Conservation (phyloP, 768 basidiomycete genomes). For the Pleurotus salmoneostramineus region DNA sequence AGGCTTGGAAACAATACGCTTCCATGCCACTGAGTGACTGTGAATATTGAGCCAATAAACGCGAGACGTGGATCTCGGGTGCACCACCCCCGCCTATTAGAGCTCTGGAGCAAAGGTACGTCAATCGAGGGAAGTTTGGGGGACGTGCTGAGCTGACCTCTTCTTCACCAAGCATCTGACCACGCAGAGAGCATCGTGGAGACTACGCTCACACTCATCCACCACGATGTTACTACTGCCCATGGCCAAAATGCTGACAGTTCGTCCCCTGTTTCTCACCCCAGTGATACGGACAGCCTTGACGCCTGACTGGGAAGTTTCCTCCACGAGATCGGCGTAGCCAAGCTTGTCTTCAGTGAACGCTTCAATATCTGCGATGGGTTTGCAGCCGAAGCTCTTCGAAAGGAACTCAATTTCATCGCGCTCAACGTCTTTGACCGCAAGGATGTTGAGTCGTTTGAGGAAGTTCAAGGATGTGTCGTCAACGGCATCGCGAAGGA, state of each 20-base stretch:
- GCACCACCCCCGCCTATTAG: slow-evolving; percentile 96
- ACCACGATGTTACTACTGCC: slow-evolving; percentile 90
- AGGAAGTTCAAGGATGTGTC: slow-evolving; percentile 97
- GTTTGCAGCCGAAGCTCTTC: slow-evolving; percentile 93
- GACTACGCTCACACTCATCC: slow-evolving; percentile 94
- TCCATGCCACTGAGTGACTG: slow-evolving; percentile 97
- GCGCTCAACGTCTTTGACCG: slow-evolving; percentile 95
- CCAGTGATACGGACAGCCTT: slow-evolving; percentile 95
- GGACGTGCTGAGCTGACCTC: slow-evolving; percentile 50
- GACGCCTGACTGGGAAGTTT: slow-evolving; percentile 73
- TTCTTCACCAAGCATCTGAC: slow-evolving; percentile 98
- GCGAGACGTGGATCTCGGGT: slow-evolving; percentile 96
- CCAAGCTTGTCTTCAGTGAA: slow-evolving; percentile 98
- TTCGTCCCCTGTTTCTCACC: slow-evolving; percentile 90
- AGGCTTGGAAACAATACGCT: slow-evolving; percentile 98
- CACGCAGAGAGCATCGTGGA: slow-evolving; percentile 99
- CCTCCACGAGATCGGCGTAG: slow-evolving; percentile 93
- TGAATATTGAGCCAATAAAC: slow-evolving; percentile 84
- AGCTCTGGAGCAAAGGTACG: slow-evolving; percentile 31
- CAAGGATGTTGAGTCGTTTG: slow-evolving; percentile 93
- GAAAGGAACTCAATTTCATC: slow-evolving; percentile 98
- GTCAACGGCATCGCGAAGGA: slow-evolving; percentile 98
- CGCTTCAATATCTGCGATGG: slow-evolving; percentile 94
- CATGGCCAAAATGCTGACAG: slow-evolving; percentile 93
- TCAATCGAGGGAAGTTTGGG: neutral